Percentiles rank a stretch among this genome's conserved stretches.
These are phyloP conservation scores for Trichothecium sympodiale DNA, from an alignment of 2,329 filamentous ascomycete species.

Conservation along the genomic window DNA sequence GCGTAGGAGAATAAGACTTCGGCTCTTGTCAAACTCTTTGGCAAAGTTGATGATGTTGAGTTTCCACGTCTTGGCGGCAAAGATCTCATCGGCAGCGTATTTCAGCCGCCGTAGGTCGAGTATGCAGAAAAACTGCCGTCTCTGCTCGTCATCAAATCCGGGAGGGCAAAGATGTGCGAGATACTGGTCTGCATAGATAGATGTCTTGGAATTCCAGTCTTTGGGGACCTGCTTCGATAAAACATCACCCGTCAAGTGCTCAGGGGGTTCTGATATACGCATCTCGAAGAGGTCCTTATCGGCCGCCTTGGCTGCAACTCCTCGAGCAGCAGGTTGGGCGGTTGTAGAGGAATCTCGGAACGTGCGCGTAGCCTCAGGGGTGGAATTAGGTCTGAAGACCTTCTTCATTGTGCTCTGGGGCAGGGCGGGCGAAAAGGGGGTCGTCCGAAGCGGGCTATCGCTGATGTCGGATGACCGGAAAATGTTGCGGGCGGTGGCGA, in stretches of 20 bases:
- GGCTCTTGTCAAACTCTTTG: constrained; percentile 54
- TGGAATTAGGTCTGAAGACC: constrained; percentile 33
- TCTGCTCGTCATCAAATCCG: constrained; percentile 46
- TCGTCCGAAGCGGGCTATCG: constrained; percentile 18
- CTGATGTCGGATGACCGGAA: constrained; percentile 27
- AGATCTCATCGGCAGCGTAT: constrained; percentile 50
- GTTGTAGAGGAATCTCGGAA: constrained; percentile 28
- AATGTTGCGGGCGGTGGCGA: constrained; percentile 27
- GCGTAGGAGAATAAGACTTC: constrained; percentile 48
- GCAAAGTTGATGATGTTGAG: constrained; percentile 51
- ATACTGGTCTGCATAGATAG: constrained; percentile 50
- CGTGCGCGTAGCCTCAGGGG: constrained; percentile 30
- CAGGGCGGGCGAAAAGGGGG: constrained; percentile 33
- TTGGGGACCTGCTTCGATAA: constrained; percentile 42
- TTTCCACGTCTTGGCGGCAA: constrained; percentile 50
- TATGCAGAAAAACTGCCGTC: constrained; percentile 52
- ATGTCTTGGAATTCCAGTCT: constrained; percentile 37
- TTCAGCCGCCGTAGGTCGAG: constrained; percentile 51
- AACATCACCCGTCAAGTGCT: constrained; percentile 43
- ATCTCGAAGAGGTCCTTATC: constrained; percentile 44
- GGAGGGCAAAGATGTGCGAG: constrained; percentile 44
- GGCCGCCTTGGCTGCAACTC: constrained; percentile 35
- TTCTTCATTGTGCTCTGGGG: constrained; percentile 33
- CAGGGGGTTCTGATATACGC: constrained; percentile 47
- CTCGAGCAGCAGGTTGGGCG: constrained; percentile 34